Percentiles rank a stretch among this genome's conserved stretches.
Conservation (phyloP, 2,329 filamentous ascomycete species). For the Zymoseptoria ardabiliae region DNA sequence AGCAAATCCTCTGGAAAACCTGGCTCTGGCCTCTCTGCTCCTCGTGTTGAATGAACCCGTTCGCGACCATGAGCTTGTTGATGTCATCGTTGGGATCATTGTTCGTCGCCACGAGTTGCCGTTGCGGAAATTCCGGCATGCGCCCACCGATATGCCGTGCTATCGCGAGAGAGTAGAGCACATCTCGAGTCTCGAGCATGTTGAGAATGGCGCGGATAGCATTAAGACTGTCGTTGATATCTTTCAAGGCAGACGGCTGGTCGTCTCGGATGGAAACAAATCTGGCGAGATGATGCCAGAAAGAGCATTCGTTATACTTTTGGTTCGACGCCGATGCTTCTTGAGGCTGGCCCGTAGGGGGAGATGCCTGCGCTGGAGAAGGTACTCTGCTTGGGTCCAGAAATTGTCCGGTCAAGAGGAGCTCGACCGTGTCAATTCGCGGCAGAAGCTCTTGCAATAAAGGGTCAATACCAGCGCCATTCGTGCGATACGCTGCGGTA, state of each 20-base stretch:
- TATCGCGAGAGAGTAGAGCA: constrained; percentile 82
- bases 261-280: constrained; percentile 61
- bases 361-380: constrained; percentile 36
- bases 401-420: constrained; percentile 65
- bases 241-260: constrained; percentile 39
- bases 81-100: constrained; percentile 33
- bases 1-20: constrained; percentile 42
- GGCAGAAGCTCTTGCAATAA: constrained; percentile 52
- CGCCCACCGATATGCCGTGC: constrained; percentile 66
- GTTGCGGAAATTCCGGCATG: constrained; percentile 35
- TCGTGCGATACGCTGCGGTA: constrained; percentile 32
- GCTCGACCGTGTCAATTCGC: constrained; percentile 68
- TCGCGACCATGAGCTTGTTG: constrained; percentile 43
- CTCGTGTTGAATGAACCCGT: constrained; percentile 42
- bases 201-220: constrained; percentile 65
- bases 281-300: constrained; percentile 73
- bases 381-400: constrained; percentile 54
- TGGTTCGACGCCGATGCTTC: constrained; percentile 26
- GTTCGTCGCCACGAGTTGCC: constrained; percentile 18
- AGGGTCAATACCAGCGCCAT: constrained; percentile 37
- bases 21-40: constrained; percentile 40
- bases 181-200: constrained; percentile 77
- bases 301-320: constrained; percentile 55
- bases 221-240: constrained; percentile 58
- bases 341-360: constrained; percentile 17